Percentiles rank a stretch among this genome's conserved stretches.
These are phyloP conservation scores for Alopecurus myosuroides DNA, from an alignment of 176 grass and related monocot species.

Conservation along the genomic window DNA sequence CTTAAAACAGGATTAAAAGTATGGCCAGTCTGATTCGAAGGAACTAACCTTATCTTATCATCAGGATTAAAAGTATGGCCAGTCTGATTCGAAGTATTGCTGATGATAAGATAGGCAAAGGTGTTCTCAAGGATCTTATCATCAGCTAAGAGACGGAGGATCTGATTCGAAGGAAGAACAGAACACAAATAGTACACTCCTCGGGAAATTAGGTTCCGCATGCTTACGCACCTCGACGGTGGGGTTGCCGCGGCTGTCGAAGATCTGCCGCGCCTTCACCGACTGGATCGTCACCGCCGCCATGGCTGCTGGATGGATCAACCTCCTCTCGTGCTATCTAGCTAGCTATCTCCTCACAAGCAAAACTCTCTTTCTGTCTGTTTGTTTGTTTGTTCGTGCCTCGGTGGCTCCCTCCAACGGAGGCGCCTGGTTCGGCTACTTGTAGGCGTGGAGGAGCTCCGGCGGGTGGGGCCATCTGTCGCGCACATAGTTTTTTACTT, in stretches of 20 bases:
- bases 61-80: too few relatives aligned
- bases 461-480: neutral
- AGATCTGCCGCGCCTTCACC: constrained; percentile 89
- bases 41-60: constrained; percentile 72
- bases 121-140: too few relatives aligned
- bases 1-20: neutral
- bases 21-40: neutral
- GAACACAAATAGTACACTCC: neutral
- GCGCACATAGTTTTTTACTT: neutral
- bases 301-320: constrained; percentile 10
- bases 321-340: neutral
- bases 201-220: neutral
- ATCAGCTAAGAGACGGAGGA: too few relatives aligned
- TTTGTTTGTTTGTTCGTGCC: neutral
- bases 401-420: neutral
- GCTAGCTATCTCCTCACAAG: neutral
- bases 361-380: neutral
- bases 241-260: constrained; percentile 94
- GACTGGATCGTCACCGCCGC: constrained; percentile 44
- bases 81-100: too few relatives aligned
- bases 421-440: neutral
- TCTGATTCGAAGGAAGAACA: neutral
- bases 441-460: neutral
- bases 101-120: too few relatives aligned
- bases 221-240: constrained; percentile 42